Evolutionary conservation across 2,329 filamentous ascomycete genomes (phyloP).

Genomic region (Fusarium armeniacum): DNA sequence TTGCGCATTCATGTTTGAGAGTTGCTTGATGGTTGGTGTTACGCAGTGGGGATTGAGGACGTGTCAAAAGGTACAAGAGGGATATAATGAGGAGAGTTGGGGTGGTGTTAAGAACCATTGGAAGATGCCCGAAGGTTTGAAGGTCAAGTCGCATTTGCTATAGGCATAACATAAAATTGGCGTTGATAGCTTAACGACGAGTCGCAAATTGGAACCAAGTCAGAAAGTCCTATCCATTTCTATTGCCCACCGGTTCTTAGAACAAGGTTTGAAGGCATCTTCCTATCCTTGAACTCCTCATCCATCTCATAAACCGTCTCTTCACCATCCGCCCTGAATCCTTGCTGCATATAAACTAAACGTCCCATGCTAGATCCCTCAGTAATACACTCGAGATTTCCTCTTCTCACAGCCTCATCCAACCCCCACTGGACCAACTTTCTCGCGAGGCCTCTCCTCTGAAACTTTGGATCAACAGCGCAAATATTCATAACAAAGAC

Average conservation of each 20-base stretch:
- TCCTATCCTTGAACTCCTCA: constrained; percentile 56
- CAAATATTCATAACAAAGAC: constrained; percentile 66
- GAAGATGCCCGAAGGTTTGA: constrained; percentile 58
- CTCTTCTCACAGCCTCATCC: constrained; percentile 57
- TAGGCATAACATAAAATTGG: constrained; percentile 18
- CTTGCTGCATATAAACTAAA: constrained; percentile 61
- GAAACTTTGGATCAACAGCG: constrained; percentile 66
- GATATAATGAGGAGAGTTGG: constrained; percentile 88
- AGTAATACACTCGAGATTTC: constrained; percentile 59
- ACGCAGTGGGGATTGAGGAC: constrained; percentile 76
- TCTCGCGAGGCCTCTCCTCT: constrained; percentile 63
- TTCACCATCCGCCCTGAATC: constrained; percentile 58
- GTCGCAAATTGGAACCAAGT: not conserved
- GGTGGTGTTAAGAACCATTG: constrained; percentile 75
- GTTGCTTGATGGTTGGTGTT: constrained; percentile 77
- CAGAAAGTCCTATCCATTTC: not conserved
- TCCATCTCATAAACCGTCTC: constrained; percentile 62
- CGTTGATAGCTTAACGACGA: constrained; percentile 4
- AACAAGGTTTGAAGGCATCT: constrained; percentile 62
- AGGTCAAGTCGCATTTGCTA: constrained; percentile 48
- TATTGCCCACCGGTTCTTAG: constrained; percentile 56
- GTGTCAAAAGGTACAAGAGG: constrained; percentile 72
- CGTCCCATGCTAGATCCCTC: constrained; percentile 66
- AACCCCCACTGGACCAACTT: constrained; percentile 64
- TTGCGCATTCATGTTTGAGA: constrained; percentile 79